These are phyloP conservation scores for Fusarium proliferatum DNA, from an alignment of 2,329 filamentous ascomycete species.

Conservation along the genomic window DNA sequence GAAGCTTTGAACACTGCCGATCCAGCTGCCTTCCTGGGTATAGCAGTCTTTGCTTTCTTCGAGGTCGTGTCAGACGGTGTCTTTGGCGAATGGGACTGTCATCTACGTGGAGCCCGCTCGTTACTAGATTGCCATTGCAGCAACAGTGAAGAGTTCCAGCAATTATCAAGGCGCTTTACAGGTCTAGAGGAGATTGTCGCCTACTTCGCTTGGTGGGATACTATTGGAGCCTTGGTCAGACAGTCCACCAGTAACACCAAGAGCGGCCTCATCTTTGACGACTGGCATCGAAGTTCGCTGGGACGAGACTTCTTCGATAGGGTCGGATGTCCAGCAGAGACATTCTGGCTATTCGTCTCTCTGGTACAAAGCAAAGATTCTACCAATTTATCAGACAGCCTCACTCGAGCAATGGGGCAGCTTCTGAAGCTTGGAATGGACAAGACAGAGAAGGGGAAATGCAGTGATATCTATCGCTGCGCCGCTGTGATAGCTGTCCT, in stretches of 20 bases:
- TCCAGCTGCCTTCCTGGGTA: constrained; percentile 56
- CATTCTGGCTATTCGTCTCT: constrained; percentile 51
- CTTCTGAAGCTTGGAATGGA: constrained; percentile 37
- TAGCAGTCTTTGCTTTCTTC: constrained; percentile 57
- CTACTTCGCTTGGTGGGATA: constrained; percentile 56
- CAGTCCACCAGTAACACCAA: background rate
- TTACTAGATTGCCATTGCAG: constrained; percentile 55
- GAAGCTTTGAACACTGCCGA: constrained; percentile 53
- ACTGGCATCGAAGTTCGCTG: constrained; percentile 54
- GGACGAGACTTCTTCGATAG: constrained; percentile 49
- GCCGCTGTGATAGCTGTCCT: constrained; percentile 51
- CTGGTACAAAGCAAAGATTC: constrained; percentile 43
- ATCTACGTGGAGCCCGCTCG: constrained; percentile 54
- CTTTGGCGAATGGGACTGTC: constrained; percentile 54
- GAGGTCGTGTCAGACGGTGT: constrained; percentile 56
- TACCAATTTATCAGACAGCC: constrained; percentile 2
- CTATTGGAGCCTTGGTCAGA: constrained; percentile 45
- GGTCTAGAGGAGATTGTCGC: constrained; percentile 53
- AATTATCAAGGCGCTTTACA: constrained; percentile 47
- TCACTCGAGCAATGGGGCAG: constrained; percentile 43
- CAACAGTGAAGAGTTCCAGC: constrained; percentile 48
- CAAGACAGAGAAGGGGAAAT: constrained; percentile 34
- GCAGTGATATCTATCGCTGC: constrained; percentile 50
- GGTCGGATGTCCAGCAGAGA: constrained; percentile 53
- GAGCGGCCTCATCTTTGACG: constrained; percentile 50